These are phyloP conservation scores for Russula foetens DNA, from an alignment of 768 basidiomycete species.

Conservation along the genomic window DNA sequence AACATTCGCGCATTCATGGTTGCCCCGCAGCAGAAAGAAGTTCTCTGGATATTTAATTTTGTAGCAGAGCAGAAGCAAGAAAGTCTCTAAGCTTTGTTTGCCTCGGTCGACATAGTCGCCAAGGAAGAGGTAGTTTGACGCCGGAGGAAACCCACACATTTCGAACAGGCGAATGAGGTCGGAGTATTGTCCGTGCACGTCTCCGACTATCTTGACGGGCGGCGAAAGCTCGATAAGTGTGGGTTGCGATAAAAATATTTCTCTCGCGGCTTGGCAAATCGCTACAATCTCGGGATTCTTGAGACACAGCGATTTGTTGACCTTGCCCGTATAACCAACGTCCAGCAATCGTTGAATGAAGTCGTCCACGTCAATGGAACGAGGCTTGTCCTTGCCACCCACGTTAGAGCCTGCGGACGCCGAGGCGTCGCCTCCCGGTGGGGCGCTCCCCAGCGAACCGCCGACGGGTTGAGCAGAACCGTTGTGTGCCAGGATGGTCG, in stretches of 20 bases:
- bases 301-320: conserved; percentile 88
- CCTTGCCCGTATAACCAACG: conserved; percentile 96
- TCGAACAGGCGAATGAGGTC: conserved; percentile 98
- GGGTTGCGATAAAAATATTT: conserved; percentile 93
- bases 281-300: conserved; percentile 95
- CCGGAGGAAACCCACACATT: conserved; percentile 98
- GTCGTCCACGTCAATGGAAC: conserved; percentile 88
- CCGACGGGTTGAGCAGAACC: conserved; percentile 36
- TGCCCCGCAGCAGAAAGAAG: conserved; percentile 95
- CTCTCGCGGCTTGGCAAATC: conserved; percentile 91
- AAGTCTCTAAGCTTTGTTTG: conserved; percentile 97
- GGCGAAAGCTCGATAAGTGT: conserved; percentile 96
- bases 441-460: conserved; percentile 39
- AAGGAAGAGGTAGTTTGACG: conserved; percentile 95
- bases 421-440: conserved; percentile 31
- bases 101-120: conserved; percentile 99
- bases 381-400: conserved; percentile 49
- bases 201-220: conserved; percentile 98
- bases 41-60: conserved; percentile 99
- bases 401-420: conserved; percentile 26
- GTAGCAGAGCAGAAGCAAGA: conserved; percentile 93
- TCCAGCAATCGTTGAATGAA: conserved; percentile 96
- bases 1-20: conserved; percentile 99
- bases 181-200: conserved; percentile 98
- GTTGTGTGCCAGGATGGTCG: conserved; percentile 74